Evolutionary conservation across 169 alveolate species (phyloP), one percentile per base, ranked within the genome.

Genomic region (Plasmodium yoelii): DNA sequence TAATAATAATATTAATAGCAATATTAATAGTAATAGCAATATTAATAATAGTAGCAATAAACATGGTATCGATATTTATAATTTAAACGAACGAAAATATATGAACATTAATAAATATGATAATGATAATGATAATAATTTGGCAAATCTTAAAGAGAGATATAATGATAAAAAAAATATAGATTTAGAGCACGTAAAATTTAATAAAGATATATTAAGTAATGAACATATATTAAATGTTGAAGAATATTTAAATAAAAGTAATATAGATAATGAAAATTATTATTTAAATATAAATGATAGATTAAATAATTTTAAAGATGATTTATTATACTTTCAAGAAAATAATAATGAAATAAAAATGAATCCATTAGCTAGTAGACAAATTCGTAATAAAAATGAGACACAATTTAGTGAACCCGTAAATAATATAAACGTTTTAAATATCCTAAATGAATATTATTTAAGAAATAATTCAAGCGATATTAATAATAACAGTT

Each of bases 361-460:
- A 47, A n/a, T 63, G 28, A 55, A 77, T 46, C 10, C 60, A 12
- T n/a, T 51, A 39, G 12, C 63, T n/a, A 4, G 42, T 3, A 34
- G 42, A 34, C 42, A 34, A 34, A 34, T 34, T 34, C 42, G 42
- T 34, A 34, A 34, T 34, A 6, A 0, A 34, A 34, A 34, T 34
- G 42, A 34, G 0, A 34, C 42, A 34, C 7, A 34, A 34, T 34
- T 34, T 34, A 34, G 7, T 34, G 42, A 5, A 34, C 5, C 42
- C 2, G 42, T 5, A 34, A 34, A 34, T 34, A 75, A 77, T 55
- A 5, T 64, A 15, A 77, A 77, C 46, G 77, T 69, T 18, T 46
- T 77, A 46, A 77, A 77, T 7, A 47, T 77, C 8, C n/a, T 77
- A 56, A 77, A 77, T 77, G 65, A 77, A 34, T 77, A 77, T 55